Conservation (phyloP, 1,284 basidiomycete genomes). For the Peniophora sp. region DNA sequence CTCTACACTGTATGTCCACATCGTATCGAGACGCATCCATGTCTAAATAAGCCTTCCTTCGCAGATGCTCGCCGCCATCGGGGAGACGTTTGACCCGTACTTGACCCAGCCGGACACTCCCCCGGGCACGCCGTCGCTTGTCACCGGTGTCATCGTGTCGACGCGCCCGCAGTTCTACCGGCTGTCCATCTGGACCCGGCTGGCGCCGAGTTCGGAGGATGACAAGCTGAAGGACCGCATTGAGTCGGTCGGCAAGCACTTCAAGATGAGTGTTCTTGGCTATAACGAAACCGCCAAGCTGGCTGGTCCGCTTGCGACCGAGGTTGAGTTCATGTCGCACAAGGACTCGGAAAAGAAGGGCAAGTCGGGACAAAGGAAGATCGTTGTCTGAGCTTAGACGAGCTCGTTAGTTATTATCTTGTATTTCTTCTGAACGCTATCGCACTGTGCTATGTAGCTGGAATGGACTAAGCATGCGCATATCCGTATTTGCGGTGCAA, state of each 20-base stretch:
- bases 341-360: conserved; percentile 95
- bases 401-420: conserved; percentile 11
- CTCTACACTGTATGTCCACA: conserved; percentile 76
- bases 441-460: too few relatives aligned
- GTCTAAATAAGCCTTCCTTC: not conserved
- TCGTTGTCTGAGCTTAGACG: conserved; percentile 46
- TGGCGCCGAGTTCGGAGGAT: conserved; percentile 49
- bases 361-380: conserved; percentile 71
- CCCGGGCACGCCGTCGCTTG: conserved; percentile 66
- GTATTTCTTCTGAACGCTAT: conserved; percentile 1
- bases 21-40: conserved; percentile 2
- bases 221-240: conserved; percentile 45
- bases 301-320: conserved; percentile 77
- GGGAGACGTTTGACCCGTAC: conserved; percentile 90
- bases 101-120: conserved; percentile 43
- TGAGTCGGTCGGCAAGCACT: conserved; percentile 68
- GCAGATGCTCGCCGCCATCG: conserved; percentile 97
- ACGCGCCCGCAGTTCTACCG: conserved; percentile 95
- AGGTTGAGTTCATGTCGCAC: conserved; percentile 92
- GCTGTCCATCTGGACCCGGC: conserved; percentile 93
- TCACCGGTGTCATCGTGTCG: conserved; percentile 94
- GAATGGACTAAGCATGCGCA: not conserved
- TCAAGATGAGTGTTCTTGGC: conserved; percentile 88
- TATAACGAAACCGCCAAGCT: conserved; percentile 71
- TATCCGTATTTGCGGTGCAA: not conserved